These are phyloP conservation scores for Pseudomonodictys pantanalensis DNA, from an alignment of 495 filamentous ascomycete genomes.

Conservation along the genomic window DNA sequence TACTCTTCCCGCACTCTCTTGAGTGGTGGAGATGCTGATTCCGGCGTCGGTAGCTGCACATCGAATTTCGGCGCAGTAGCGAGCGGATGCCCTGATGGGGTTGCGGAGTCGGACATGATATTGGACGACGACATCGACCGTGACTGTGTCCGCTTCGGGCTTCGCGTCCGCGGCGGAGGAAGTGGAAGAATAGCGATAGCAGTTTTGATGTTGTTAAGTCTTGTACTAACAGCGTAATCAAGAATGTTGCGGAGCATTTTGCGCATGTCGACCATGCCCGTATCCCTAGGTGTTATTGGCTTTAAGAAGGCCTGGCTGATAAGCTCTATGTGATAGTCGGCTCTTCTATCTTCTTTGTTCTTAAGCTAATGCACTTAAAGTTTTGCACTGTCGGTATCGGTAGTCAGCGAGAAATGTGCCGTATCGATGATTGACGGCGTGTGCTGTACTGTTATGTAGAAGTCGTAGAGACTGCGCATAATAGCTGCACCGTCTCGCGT, in stretches of 20 bases:
- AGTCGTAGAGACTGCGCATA: slow-evolving; percentile 10
- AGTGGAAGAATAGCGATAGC: slow-evolving; percentile 14
- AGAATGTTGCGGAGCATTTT: slow-evolving; percentile 20
- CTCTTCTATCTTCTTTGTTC: slow-evolving; percentile 16
- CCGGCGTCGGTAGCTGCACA: slow-evolving; percentile 6
- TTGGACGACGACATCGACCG: slow-evolving; percentile 15
- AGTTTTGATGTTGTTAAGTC: slow-evolving; percentile 15
- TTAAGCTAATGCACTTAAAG: slow-evolving; percentile 13
- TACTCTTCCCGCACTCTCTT: slow-evolving; percentile 5
- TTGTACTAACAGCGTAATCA: slow-evolving; percentile 17
- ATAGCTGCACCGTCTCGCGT: slow-evolving; percentile 5
- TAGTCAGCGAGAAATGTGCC: slow-evolving; percentile 16
- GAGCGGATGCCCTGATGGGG: slow-evolving; percentile 16
- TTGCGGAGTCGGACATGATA: slow-evolving; percentile 14
- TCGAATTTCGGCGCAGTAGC: slow-evolving; percentile 8
- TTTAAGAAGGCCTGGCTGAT: slow-evolving; percentile 15
- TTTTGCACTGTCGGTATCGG: slow-evolving; percentile 14
- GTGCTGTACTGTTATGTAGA: slow-evolving; percentile 10
- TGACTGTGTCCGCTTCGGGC: slow-evolving; percentile 17
- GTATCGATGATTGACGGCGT: slow-evolving; percentile 10
- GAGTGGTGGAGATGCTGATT: neutral
- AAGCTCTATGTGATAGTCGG: slow-evolving; percentile 13
- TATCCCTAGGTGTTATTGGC: slow-evolving; percentile 12
- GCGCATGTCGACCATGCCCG: slow-evolving; percentile 14
- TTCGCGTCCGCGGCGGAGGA: slow-evolving; percentile 19